Conservation (phyloP, 169 alveolate genomes). For the Cryptosporidium canis region DNA sequence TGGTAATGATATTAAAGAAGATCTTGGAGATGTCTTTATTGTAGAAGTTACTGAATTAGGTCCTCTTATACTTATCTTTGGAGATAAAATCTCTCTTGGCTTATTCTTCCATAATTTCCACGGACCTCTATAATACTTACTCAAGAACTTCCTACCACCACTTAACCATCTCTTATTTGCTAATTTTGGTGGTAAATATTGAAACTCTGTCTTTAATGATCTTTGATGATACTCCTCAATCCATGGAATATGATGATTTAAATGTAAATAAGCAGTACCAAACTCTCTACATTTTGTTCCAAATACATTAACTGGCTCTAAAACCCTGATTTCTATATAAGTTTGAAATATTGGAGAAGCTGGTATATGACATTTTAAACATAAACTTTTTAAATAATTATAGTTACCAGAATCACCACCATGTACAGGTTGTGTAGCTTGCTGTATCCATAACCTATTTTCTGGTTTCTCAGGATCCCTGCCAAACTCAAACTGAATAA, state of each 20-base stretch:
- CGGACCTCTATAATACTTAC: conserved; percentile 70
- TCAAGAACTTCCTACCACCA: conserved; percentile 40
- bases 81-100: conserved; percentile 20
- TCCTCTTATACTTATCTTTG: conserved; percentile 41
- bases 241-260: conserved; percentile 71
- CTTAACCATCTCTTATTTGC: conserved; percentile 48
- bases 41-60: background rate
- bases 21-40: conserved; percentile 4
- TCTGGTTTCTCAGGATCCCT: conserved; percentile 73
- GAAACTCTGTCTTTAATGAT: conserved; percentile 57
- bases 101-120: conserved; percentile 64
- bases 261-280: conserved; percentile 68
- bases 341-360: conserved; percentile 69
- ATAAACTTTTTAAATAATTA: conserved; percentile 44
- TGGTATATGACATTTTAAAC: conserved; percentile 71
- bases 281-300: conserved; percentile 63
- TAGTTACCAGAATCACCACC: conserved; percentile 65
- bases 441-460: conserved; percentile 68
- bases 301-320: conserved; percentile 66
- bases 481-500: conserved; percentile 67
- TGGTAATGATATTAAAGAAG: conserved; percentile 55
- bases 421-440: conserved; percentile 52
- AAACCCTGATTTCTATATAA: conserved; percentile 43
- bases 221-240: conserved; percentile 68
- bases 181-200: conserved; percentile 57